Percentiles rank a stretch among this genome's conserved stretches.
These are phyloP conservation scores for Nannochloropsis salina DNA, from an alignment of 108 stramenopile genomes.

Conservation along the genomic window DNA sequence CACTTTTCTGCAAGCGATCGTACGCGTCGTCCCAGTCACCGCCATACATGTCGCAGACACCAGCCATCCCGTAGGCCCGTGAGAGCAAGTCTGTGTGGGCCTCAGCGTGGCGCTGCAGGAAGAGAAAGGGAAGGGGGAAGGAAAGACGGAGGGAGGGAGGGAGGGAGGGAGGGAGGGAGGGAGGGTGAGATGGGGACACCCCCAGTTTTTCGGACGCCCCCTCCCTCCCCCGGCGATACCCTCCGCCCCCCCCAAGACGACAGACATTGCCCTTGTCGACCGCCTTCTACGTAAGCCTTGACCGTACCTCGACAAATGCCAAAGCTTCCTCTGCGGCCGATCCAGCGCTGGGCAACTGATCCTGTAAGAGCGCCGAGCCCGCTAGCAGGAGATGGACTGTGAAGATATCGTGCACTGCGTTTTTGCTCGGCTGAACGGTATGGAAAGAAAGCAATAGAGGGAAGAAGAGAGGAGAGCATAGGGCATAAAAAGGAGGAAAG, in stretches of 20 bases:
- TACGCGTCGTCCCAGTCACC: not conserved
- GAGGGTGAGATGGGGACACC: too few species aligned
- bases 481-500: not conserved
- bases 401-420: not conserved
- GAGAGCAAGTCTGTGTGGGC: not conserved
- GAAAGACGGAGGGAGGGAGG: not conserved
- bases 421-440: not conserved
- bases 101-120: not conserved
- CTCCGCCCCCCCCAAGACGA: not conserved
- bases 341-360: not conserved
- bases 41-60: not conserved
- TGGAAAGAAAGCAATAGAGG: not conserved
- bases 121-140: too few species aligned
- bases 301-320: not conserved
- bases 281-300: too few species aligned
- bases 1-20: not conserved
- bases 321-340: not conserved
- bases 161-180: not conserved
- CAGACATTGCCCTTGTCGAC: too few species aligned
- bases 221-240: not conserved
- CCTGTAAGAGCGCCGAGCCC: not conserved
- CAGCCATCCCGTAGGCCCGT: not conserved
- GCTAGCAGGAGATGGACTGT: not conserved
- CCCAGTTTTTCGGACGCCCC: not conserved
- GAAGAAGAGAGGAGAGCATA: not conserved